Conservation (phyloP, 805 yeast species). For the Maudiozyma serrabonitensis region DNA sequence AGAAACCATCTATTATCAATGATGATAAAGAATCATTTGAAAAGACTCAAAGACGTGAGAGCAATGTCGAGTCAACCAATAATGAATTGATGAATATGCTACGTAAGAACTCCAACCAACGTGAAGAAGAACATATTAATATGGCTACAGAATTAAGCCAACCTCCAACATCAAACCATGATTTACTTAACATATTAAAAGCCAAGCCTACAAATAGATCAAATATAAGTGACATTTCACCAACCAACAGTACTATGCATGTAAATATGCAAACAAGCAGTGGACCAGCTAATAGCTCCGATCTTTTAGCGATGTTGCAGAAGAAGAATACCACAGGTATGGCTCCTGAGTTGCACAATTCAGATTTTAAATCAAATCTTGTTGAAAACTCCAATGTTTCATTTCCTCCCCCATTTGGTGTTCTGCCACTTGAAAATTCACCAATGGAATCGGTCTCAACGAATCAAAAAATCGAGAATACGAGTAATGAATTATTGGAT, state of each 20-base stretch:
- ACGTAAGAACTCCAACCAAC: background rate
- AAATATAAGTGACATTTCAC: background rate
- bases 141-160: background rate
- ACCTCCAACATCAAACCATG: background rate
- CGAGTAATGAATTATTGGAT: slow-evolving; percentile 6
- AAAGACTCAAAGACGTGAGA: background rate
- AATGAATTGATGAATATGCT: slow-evolving; percentile 6
- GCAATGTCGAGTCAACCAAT: slow-evolving; percentile 1
- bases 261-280: background rate
- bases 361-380: background rate
- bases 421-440: background rate
- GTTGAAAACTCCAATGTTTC: background rate
- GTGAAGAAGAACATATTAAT: background rate
- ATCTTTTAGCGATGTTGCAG: background rate
- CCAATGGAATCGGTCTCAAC: background rate
- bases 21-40: too few species aligned
- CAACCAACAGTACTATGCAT: background rate
- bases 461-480: background rate
- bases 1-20: background rate
- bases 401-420: background rate
- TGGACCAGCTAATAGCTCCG: background rate
- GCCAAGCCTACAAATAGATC: background rate
- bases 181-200: background rate
- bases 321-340: background rate
- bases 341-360: background rate